Conservation (phyloP, 768 basidiomycete species). For the Trametes sanguinea region DNA sequence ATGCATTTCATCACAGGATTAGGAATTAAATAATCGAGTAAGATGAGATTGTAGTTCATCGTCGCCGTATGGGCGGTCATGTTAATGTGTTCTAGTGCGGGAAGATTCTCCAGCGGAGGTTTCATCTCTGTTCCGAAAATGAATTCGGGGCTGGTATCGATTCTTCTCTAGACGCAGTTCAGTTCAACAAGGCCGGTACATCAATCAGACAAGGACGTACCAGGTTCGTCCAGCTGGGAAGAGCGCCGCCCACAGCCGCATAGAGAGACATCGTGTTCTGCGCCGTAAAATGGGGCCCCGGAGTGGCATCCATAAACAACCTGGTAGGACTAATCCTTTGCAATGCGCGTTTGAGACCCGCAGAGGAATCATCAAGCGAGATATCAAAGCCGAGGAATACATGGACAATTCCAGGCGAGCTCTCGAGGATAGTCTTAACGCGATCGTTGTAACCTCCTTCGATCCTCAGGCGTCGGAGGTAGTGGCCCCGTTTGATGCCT, state of each 20-base stretch:
- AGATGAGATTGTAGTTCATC: neutral
- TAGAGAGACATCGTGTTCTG: neutral
- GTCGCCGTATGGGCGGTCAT: neutral
- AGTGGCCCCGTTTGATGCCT: neutral
- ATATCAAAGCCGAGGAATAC: constrained; percentile 6
- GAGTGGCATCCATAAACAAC: neutral
- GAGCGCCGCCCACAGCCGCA: neutral
- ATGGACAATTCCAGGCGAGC: neutral
- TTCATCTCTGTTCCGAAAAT: neutral
- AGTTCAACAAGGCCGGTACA: too few relatives aligned
- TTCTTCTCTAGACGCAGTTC: neutral
- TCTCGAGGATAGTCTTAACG: neutral
- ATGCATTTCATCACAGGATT: neutral
- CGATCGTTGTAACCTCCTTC: neutral
- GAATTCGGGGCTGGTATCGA: constrained; percentile 3
- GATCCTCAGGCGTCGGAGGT: constrained; percentile 8
- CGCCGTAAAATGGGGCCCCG: neutral
- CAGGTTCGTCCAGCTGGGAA: neutral
- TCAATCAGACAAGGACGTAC: neutral
- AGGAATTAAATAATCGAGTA: neutral
- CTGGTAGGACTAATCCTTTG: neutral
- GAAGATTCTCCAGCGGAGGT: neutral
- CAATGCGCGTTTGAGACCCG: neutral
- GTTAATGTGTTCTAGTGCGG: constrained; percentile 1
- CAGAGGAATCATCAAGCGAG: neutral